Evolutionary conservation across 2,329 filamentous ascomycete species (phyloP).

Genomic region (Coniochaeta pulveracea): DNA sequence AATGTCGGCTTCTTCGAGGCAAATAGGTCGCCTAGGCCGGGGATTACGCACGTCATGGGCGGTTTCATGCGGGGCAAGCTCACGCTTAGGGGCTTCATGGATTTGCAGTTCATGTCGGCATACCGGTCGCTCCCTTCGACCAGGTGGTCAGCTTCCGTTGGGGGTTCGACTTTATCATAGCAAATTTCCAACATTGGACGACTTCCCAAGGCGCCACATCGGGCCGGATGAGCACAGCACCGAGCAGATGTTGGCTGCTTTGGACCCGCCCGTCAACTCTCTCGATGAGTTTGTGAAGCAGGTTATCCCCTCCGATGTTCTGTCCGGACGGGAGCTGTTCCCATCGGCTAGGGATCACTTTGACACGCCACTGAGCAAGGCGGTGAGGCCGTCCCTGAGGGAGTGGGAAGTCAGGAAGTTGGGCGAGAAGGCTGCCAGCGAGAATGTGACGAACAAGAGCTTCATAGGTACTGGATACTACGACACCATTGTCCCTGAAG

Average conservation of each 20-base stretch:
- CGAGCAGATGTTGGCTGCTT: constrained; percentile 65
- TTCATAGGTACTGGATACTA: constrained; percentile 88
- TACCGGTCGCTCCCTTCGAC: not conserved
- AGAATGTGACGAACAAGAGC: constrained; percentile 38
- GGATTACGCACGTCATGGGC: not conserved
- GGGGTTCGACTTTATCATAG: constrained; percentile 12
- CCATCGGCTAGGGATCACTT: constrained; percentile 29
- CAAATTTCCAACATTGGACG: constrained; percentile 31
- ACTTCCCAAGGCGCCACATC: constrained; percentile 77
- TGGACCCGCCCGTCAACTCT: constrained; percentile 62
- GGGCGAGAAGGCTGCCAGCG: constrained; percentile 19
- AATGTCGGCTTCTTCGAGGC: constrained; percentile 4
- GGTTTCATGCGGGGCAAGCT: not conserved
- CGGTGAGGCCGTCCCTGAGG: constrained; percentile 30
- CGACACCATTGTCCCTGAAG: constrained; percentile 71
- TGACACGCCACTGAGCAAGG: constrained; percentile 22
- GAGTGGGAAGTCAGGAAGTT: constrained; percentile 48
- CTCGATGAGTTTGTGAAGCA: constrained; percentile 77
- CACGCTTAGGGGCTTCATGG: not conserved
- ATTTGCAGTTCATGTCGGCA: not conserved
- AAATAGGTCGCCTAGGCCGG: not conserved
- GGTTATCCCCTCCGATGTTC: constrained; percentile 71
- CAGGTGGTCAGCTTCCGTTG: not conserved
- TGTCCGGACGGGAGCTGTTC: constrained; percentile 56
- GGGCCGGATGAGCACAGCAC: constrained; percentile 63